Conservation (phyloP, 768 basidiomycete genomes). For the Trametes meyenii region DNA sequence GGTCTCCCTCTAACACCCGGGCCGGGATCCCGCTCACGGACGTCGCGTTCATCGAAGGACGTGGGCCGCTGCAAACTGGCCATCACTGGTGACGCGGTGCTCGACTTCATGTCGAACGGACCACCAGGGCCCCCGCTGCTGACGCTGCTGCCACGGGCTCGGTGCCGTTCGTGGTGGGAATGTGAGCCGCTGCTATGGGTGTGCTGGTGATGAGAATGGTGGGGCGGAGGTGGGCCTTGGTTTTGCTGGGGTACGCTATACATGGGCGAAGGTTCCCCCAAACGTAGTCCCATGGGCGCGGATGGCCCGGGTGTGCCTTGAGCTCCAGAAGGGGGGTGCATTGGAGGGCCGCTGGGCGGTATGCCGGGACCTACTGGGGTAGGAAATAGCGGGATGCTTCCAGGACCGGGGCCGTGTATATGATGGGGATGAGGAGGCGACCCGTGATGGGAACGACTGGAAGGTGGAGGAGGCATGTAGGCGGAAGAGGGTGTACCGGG, state of each 20-base stretch:
- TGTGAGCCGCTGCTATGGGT: slow-evolving; percentile 11
- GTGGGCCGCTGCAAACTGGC: slow-evolving; percentile 33
- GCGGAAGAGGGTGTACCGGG: slow-evolving; percentile 27
- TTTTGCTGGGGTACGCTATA: slow-evolving; percentile 29
- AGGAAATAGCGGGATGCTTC: slow-evolving; percentile 29
- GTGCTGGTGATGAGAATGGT: slow-evolving; percentile 12
- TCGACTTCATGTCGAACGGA: slow-evolving; percentile 20
- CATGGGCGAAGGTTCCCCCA: slow-evolving; percentile 36
- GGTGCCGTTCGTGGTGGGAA: slow-evolving; percentile 17
- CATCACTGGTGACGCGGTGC: slow-evolving; percentile 35
- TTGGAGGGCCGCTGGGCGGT: slow-evolving; percentile 12
- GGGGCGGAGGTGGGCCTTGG: slow-evolving; percentile 33
- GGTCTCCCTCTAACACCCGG: slow-evolving; percentile 15
- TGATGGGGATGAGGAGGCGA: slow-evolving; percentile 8
- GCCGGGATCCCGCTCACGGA: slow-evolving; percentile 23
- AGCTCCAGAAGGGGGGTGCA: slow-evolving; percentile 18
- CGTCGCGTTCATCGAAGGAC: slow-evolving; percentile 26
- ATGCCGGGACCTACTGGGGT: slow-evolving; percentile 30
- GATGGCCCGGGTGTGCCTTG: slow-evolving; percentile 16
- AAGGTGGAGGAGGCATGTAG: slow-evolving; percentile 29
- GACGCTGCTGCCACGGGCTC: slow-evolving; percentile 14
- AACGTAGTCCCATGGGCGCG: slow-evolving; percentile 17
- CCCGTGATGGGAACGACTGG: slow-evolving; percentile 15
- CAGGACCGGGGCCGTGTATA: slow-evolving; percentile 22
- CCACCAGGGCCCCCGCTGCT: slow-evolving; percentile 21